Conservation (phyloP, 73 alveolate genomes). For the Tetrahymena borealis region DNA sequence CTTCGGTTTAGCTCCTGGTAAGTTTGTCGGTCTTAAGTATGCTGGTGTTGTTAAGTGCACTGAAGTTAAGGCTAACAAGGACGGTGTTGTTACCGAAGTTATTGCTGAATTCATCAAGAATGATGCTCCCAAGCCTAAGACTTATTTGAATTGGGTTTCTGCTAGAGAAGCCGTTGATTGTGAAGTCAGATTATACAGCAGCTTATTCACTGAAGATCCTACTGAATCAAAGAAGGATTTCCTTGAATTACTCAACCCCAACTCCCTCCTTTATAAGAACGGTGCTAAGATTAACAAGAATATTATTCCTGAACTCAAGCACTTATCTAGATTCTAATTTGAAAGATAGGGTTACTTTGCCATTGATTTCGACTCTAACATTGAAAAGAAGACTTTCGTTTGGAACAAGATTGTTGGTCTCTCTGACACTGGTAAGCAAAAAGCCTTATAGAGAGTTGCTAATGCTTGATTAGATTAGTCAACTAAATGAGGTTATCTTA, state of each 20-base stretch:
- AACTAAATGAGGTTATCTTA: not conserved
- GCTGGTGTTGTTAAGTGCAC: constrained; percentile 70
- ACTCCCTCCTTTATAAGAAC: constrained; percentile 64
- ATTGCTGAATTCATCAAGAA: constrained; percentile 60
- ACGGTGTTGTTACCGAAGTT: constrained; percentile 65
- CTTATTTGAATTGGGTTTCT: constrained; percentile 94
- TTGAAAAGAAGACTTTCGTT: constrained; percentile 51
- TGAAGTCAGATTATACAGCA: constrained; percentile 85
- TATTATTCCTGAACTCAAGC: constrained; percentile 28
- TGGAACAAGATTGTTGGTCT: constrained; percentile 77
- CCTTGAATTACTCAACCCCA: constrained; percentile 78
- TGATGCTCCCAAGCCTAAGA: constrained; percentile 82
- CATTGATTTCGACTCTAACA: constrained; percentile 81
- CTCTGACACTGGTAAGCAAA: constrained; percentile 63
- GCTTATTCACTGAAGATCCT: constrained; percentile 71
- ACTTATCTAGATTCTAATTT: constrained; percentile 88
- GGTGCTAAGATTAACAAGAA: constrained; percentile 73
- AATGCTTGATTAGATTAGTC: not conserved
- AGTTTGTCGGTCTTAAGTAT: constrained; percentile 87
- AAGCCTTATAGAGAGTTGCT: constrained; percentile 32
- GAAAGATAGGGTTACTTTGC: constrained; percentile 96
- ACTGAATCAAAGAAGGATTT: constrained; percentile 82
- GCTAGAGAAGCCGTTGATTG: constrained; percentile 76
- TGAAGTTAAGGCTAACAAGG: constrained; percentile 69
- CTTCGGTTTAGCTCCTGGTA: constrained; percentile 91